phyloP scores from a whole-genome alignment of 1,284 basidiomycete species.

The Rhizoctonia solani region DNA sequence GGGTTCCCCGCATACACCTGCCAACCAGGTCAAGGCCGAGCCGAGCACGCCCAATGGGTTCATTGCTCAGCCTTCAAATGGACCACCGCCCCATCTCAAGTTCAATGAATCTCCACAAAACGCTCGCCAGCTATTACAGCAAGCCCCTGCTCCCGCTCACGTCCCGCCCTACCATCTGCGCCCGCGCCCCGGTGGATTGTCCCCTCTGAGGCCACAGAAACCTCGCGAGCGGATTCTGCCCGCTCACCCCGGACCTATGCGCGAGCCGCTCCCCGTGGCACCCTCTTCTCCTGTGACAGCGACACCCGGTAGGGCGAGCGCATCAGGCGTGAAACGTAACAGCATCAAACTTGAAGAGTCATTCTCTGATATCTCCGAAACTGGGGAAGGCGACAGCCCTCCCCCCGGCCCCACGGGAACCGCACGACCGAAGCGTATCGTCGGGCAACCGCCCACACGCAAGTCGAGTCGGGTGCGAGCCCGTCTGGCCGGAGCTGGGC shows the following conservation, averaged over 20 bases:
- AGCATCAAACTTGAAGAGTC: constrained; percentile 4
- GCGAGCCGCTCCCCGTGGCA: constrained; percentile 10
- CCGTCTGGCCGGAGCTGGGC: background rate
- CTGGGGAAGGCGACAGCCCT: background rate
- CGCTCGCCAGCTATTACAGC: constrained; percentile 15
- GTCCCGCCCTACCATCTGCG: constrained; percentile 19
- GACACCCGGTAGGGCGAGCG: constrained; percentile 3
- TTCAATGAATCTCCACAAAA: constrained; percentile 18
- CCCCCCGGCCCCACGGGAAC: constrained; percentile 26
- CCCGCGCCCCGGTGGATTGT: background rate
- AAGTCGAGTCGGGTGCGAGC: constrained; percentile 24
- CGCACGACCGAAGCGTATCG: constrained; percentile 7
- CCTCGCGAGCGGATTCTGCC: constrained; percentile 27
- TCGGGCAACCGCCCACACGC: constrained; percentile 3
- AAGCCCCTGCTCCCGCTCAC: background rate
- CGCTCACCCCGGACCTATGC: constrained; percentile 26
- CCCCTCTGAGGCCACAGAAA: constrained; percentile 17
- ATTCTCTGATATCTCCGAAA: constrained; percentile 11
- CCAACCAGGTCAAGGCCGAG: background rate
- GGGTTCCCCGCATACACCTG: constrained; percentile 32
- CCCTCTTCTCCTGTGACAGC: constrained; percentile 16
- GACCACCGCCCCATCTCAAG: constrained; percentile 23
- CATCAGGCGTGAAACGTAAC: constrained; percentile 1
- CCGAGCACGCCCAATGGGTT: background rate
- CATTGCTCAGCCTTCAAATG: too few species aligned